Evolutionary conservation across 2,329 filamentous ascomycete species (phyloP).

Genomic region (Orbilia javanica): DNA sequence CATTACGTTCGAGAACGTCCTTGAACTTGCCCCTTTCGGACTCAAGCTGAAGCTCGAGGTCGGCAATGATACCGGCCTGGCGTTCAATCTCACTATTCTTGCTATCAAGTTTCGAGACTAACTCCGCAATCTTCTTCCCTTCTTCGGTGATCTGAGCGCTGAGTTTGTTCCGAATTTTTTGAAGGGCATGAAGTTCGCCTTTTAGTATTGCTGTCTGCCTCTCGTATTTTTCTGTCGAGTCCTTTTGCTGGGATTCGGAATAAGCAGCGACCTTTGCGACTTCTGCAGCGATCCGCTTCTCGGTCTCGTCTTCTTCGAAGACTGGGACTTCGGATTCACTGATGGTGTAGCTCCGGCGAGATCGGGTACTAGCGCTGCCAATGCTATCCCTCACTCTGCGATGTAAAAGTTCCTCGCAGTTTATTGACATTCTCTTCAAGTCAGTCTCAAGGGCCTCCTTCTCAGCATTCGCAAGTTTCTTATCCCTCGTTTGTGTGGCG

Average conservation of each 20-base stretch:
- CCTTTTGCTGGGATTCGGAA: conserved; percentile 53
- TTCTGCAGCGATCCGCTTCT: conserved; percentile 49
- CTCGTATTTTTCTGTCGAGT: conserved; percentile 45
- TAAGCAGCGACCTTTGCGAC: conserved; percentile 53
- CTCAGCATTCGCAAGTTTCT: conserved; percentile 49
- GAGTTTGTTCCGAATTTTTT: conserved; percentile 50
- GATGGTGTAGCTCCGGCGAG: conserved; percentile 44
- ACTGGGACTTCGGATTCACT: conserved; percentile 35
- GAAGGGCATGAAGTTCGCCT: conserved; percentile 52
- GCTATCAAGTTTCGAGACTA: conserved; percentile 39
- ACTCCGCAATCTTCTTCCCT: conserved; percentile 45
- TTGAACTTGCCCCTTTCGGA: conserved; percentile 57
- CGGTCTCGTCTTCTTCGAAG: conserved; percentile 38
- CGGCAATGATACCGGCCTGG: conserved; percentile 50
- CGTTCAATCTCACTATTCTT: conserved; percentile 52
- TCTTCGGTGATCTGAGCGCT: conserved; percentile 51
- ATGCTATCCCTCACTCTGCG: conserved; percentile 57
- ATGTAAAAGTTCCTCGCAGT: conserved; percentile 56
- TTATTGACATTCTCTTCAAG: conserved; percentile 55
- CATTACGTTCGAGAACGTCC: conserved; percentile 55
- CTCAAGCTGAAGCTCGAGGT: conserved; percentile 55
- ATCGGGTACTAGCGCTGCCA: conserved; percentile 38
- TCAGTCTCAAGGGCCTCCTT: conserved; percentile 56
- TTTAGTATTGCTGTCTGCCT: conserved; percentile 48
- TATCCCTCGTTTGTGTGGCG: conserved; percentile 44